phyloP scores from a whole-genome alignment of 768 basidiomycete genomes.

The Termitomyces sp. region DNA sequence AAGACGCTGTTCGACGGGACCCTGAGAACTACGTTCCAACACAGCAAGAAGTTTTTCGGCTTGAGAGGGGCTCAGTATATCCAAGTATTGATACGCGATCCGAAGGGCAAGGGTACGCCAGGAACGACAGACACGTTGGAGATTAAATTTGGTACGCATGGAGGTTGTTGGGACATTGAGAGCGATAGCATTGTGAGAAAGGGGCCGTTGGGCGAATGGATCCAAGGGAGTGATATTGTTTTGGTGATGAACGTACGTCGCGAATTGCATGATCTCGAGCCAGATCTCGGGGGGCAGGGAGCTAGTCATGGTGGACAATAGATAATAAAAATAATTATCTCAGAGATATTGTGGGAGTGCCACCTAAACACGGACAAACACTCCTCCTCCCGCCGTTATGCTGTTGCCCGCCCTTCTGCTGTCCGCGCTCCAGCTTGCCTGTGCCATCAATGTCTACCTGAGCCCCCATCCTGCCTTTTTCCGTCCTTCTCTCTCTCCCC shows the following conservation, averaged over 20 bases:
- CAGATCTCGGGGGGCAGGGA: no score
- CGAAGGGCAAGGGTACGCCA: slow-evolving; percentile 45
- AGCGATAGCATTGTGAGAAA: no score
- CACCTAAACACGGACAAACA: slow-evolving; percentile 34
- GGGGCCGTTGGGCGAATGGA: no score
- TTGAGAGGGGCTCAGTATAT: slow-evolving; percentile 43
- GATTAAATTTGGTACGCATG: no score
- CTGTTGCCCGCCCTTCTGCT: slow-evolving; percentile 29
- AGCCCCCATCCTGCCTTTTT: slow-evolving; percentile 40
- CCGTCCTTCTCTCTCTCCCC: slow-evolving; percentile 42
- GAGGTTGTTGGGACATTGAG: no score
- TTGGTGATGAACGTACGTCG: no score
- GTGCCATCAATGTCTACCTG: slow-evolving; percentile 61
- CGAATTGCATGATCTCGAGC: no score
- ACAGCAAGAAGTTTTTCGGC: slow-evolving; percentile 33
- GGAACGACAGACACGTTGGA: slow-evolving; percentile 34
- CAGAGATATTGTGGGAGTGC: no score
- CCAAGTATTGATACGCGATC: slow-evolving; percentile 45
- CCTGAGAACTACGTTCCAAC: slow-evolving; percentile 24
- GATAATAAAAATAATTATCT: no score
- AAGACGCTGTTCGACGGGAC: neutral
- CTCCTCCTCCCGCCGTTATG: slow-evolving; percentile 24
- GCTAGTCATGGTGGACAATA: no score
- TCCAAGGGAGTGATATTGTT: no score
- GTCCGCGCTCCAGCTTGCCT: slow-evolving; percentile 35